phyloP scores from a whole-genome alignment of 2,329 filamentous ascomycete species.

The Coniochaeta hoffmannii region DNA sequence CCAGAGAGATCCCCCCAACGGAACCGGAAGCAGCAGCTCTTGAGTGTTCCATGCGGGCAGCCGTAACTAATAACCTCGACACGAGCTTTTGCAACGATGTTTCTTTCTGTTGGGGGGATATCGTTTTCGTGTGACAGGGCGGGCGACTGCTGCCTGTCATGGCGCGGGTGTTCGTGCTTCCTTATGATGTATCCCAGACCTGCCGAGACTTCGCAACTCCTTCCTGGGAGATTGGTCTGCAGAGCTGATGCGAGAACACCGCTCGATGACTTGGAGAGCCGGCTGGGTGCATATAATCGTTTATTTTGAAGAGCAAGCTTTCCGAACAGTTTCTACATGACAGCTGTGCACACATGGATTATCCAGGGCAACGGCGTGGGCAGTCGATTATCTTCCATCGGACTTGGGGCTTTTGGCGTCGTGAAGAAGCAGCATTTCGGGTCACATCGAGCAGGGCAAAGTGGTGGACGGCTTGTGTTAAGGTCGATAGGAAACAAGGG shows the following conservation, averaged over 20 bases:
- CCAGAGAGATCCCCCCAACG: conserved; percentile 9
- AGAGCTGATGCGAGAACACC: not conserved
- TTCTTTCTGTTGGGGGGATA: not conserved
- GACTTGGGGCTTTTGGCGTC: not conserved
- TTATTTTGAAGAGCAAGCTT: not conserved
- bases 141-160: not conserved
- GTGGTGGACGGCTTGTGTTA: not conserved
- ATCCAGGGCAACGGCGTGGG: no score
- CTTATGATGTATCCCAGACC: not conserved
- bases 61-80: not conserved
- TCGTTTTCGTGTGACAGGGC: not conserved
- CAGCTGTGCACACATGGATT: not conserved
- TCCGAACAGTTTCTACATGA: not conserved
- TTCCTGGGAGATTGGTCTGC: no score
- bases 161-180: not conserved
- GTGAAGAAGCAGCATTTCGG: not conserved
- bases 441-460: not conserved
- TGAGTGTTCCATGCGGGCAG: not conserved
- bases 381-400: not conserved
- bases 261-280: not conserved
- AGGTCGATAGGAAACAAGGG: not conserved
- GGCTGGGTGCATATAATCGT: not conserved
- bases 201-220: not conserved
- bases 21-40: conserved; percentile 1
- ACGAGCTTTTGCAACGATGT: not conserved